Evolutionary conservation across 495 filamentous ascomycete species (phyloP).

Genomic region (Cercophora newfieldiana): DNA sequence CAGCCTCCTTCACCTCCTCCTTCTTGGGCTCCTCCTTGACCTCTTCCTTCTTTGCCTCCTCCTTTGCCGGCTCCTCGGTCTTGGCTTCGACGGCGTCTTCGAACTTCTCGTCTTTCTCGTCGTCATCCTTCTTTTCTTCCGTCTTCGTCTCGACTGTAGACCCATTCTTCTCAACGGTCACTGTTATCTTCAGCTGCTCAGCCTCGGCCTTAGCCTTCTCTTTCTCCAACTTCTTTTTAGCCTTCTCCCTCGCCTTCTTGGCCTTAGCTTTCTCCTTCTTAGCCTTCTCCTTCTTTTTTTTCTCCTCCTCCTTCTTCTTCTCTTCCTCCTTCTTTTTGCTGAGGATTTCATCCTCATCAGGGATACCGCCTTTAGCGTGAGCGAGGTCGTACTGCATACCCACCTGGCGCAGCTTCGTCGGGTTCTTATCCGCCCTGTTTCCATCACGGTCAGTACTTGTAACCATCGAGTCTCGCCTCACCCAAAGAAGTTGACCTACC

Average conservation of each 20-base stretch:
- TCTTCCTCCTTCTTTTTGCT: conserved; percentile 36
- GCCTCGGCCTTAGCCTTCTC: conserved; percentile 16
- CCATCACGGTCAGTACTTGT: neutral
- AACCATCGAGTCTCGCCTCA: neutral
- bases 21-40: conserved; percentile 17
- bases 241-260: conserved; percentile 33
- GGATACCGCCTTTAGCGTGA: conserved; percentile 67
- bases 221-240: conserved; percentile 45
- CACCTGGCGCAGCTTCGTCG: conserved; percentile 71
- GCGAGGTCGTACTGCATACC: conserved; percentile 73
- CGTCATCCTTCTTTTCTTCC: conserved; percentile 21
- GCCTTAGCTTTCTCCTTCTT: conserved; percentile 36
- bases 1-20: conserved; percentile 1
- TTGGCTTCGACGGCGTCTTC: conserved; percentile 21
- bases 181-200: neutral
- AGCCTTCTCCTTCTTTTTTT: conserved; percentile 27
- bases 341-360: conserved; percentile 64
- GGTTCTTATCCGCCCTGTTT: conserved; percentile 48
- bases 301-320: conserved; percentile 29
- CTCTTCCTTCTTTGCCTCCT: conserved; percentile 14
- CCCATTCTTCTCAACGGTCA: conserved; percentile 4
- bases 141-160: neutral
- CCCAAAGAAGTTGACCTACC: conserved; percentile 20
- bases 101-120: conserved; percentile 20
- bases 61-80: conserved; percentile 11